A percentile compares a stretch with the other conserved stretches of the same genome.
phyloP scores from a whole-genome alignment of 129 eudicot species.

The Artemisia argyi region DNA sequence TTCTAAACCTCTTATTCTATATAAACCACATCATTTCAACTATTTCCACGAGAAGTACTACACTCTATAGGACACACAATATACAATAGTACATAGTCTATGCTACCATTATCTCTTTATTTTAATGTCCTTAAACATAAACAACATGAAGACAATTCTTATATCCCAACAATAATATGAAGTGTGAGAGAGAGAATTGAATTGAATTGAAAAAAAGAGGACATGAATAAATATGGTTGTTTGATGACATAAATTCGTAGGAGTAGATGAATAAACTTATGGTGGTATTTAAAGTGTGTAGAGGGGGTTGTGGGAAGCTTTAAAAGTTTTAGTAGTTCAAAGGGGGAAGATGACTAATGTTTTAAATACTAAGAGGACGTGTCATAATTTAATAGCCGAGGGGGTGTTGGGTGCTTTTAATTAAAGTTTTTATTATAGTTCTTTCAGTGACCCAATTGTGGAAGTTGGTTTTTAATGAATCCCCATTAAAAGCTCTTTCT shows the following conservation, averaged over 20 bases:
- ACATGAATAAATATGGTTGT: conserved; percentile 38
- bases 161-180: neutral
- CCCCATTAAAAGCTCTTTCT: conserved; percentile 37
- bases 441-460: conserved; percentile 58
- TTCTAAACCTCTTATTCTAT: too few relatives aligned
- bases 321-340: conserved; percentile 54
- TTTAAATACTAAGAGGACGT: conserved; percentile 46
- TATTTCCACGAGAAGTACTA: conserved; percentile 9
- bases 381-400: conserved; percentile 40
- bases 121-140: conserved; percentile 18
- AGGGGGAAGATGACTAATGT: conserved; percentile 39
- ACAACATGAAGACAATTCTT: conserved; percentile 33
- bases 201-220: neutral
- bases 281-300: conserved; percentile 39
- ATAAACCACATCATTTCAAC: neutral
- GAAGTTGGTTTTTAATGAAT: conserved; percentile 63
- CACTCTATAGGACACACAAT: conserved; percentile 6
- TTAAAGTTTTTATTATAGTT: conserved; percentile 36
- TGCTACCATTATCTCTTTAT: conserved; percentile 11
- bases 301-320: conserved; percentile 52
- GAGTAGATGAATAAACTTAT: conserved; percentile 44
- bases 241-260: conserved; percentile 44
- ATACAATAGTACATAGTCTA: conserved; percentile 13
- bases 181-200: neutral
- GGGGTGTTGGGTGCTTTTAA: conserved; percentile 50